Evolutionary conservation across 495 filamentous ascomycete species (phyloP).

Genomic region (Penicillium nucicola): DNA sequence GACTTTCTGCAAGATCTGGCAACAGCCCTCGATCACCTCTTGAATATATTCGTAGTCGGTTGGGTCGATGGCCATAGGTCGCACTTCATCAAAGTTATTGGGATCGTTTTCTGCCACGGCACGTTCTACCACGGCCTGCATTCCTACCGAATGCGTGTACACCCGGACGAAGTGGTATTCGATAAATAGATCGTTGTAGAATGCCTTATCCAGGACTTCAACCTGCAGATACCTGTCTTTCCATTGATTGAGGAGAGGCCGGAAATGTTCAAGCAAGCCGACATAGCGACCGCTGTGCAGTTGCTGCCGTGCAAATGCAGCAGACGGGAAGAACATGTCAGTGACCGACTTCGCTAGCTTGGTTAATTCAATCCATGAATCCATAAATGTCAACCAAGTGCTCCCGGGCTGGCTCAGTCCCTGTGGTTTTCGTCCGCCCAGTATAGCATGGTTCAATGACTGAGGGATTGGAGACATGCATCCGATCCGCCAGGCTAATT

Average conservation of each 20-base stretch:
- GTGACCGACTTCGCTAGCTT: slow-evolving; percentile 52
- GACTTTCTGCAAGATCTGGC: slow-evolving; percentile 48
- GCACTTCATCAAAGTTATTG: slow-evolving; percentile 34
- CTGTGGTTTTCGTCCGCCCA: slow-evolving; percentile 29
- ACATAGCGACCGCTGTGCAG: slow-evolving; percentile 52
- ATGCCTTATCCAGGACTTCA: slow-evolving; percentile 35
- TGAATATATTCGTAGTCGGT: slow-evolving; percentile 55
- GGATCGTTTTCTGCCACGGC: slow-evolving; percentile 39
- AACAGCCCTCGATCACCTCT: slow-evolving; percentile 53
- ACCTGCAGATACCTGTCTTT: slow-evolving; percentile 47
- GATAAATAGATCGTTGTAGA: slow-evolving; percentile 46
- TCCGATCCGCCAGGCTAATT: slow-evolving; percentile 51
- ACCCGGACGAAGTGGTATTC: slow-evolving; percentile 55
- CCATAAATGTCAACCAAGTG: slow-evolving; percentile 46
- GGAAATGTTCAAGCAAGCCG: slow-evolving; percentile 50
- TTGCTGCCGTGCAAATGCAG: slow-evolving; percentile 49
- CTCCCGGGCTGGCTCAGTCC: slow-evolving; percentile 28
- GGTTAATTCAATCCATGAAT: slow-evolving; percentile 52
- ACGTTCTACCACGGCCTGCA: slow-evolving; percentile 53
- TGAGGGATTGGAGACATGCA: slow-evolving; percentile 53
- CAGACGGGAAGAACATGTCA: slow-evolving; percentile 52
- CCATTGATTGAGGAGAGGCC: slow-evolving; percentile 48
- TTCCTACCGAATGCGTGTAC: slow-evolving; percentile 52
- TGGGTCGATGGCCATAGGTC: slow-evolving; percentile 48
- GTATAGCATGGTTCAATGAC: slow-evolving; percentile 41